phyloP scores from a whole-genome alignment of 2,329 filamentous ascomycete genomes.

The Diaporthe humulicola region DNA sequence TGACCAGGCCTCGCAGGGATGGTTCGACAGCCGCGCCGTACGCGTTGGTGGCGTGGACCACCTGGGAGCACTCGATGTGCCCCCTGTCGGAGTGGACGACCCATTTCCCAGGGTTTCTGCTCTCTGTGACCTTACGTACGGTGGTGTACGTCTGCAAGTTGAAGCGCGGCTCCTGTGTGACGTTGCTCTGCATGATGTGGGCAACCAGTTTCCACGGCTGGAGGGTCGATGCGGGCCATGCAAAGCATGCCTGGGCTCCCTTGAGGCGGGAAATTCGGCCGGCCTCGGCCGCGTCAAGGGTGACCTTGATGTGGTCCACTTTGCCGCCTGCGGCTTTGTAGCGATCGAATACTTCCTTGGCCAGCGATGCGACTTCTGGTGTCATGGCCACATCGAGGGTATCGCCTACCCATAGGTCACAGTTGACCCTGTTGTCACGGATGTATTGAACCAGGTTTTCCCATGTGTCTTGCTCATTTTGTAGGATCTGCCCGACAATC shows the following conservation, averaged over 20 bases:
- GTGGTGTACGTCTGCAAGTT: constrained; percentile 40
- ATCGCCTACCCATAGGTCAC: constrained; percentile 15
- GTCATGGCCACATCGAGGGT: constrained; percentile 19
- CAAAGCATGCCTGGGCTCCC: constrained; percentile 39
- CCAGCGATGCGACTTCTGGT: background rate
- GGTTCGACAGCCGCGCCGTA: constrained; percentile 41
- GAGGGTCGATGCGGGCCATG: constrained; percentile 41
- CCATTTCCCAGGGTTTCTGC: background rate
- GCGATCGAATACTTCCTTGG: background rate
- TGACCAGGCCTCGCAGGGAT: constrained; percentile 40
- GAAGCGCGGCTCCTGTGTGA: constrained; percentile 33
- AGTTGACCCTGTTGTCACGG: background rate
- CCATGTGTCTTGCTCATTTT: constrained; percentile 19
- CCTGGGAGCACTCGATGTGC: constrained; percentile 33
- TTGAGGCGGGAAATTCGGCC: constrained; percentile 33
- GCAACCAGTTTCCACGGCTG: constrained; percentile 41
- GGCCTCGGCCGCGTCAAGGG: background rate
- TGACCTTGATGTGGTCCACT: background rate
- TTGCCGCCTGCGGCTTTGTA: background rate
- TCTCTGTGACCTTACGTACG: background rate
- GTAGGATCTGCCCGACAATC: background rate
- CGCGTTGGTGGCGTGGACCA: constrained; percentile 41
- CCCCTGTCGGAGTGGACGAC: constrained; percentile 38
- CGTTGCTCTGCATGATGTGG: constrained; percentile 37
- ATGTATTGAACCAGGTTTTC: background rate